phyloP scores from a whole-genome alignment of 441 rosid species.

The Melastoma candidum region DNA sequence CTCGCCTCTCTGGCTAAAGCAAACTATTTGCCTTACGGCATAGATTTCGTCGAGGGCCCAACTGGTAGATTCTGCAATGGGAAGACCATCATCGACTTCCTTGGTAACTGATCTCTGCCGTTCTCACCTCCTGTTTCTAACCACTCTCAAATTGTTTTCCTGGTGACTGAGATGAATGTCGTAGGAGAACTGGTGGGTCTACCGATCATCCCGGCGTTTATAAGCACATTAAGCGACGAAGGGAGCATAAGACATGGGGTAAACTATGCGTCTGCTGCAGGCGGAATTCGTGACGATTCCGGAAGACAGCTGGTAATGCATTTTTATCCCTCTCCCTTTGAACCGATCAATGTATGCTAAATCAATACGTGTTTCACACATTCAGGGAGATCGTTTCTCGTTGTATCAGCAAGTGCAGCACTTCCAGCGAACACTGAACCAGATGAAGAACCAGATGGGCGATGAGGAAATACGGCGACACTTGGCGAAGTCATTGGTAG shows the following conservation, averaged over 20 bases:
- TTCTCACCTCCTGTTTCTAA: no score
- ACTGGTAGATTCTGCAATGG: slow-evolving; percentile 29
- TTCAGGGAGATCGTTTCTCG: slow-evolving; percentile 23
- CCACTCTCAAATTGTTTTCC: not conserved
- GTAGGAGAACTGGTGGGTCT: slow-evolving; percentile 27
- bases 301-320: slow-evolving; percentile 18
- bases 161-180: not conserved
- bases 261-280: slow-evolving; percentile 39
- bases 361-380: no score
- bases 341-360: no score
- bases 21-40: slow-evolving; percentile 21
- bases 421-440: slow-evolving; percentile 17
- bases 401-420: slow-evolving; percentile 19
- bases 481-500: slow-evolving; percentile 18
- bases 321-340: no score
- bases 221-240: slow-evolving; percentile 6
- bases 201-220: slow-evolving; percentile 22
- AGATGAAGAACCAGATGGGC: slow-evolving; percentile 3
- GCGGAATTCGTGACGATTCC: slow-evolving; percentile 27
- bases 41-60: slow-evolving; percentile 21
- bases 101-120: slow-evolving; percentile 11
- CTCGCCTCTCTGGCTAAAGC: slow-evolving; percentile 22
- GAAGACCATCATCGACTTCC: slow-evolving; percentile 26
- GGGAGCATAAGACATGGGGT: slow-evolving; percentile 19
- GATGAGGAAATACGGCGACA: slow-evolving; percentile 10